A percentile compares a stretch with the other conserved stretches of the same genome.
phyloP scores from a whole-genome alignment of 768 basidiomycete genomes.

The Macrolepiota fuliginosa region DNA sequence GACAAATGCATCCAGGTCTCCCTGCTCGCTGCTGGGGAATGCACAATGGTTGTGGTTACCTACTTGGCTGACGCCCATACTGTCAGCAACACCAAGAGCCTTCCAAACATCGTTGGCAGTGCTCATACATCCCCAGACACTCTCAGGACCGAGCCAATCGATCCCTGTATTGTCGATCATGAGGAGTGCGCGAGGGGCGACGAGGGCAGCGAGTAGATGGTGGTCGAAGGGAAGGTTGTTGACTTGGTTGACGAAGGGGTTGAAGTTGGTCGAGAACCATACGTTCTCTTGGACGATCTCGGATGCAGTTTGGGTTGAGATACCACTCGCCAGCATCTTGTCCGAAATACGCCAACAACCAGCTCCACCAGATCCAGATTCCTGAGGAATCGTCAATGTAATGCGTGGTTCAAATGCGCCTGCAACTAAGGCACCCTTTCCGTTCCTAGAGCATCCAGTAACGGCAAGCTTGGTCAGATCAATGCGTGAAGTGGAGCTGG shows the following conservation, averaged over 20 bases:
- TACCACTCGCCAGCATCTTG: conserved; percentile 40
- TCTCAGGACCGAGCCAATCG: conserved; percentile 54
- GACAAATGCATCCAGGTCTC: conserved; percentile 50
- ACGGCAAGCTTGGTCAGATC: conserved; percentile 49
- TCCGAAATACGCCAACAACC: conserved; percentile 62
- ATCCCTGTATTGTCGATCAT: conserved; percentile 55
- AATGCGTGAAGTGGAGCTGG: conserved; percentile 36
- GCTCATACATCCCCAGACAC: conserved; percentile 48
- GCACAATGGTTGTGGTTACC: conserved; percentile 55
- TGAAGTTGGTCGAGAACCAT: conserved; percentile 55
- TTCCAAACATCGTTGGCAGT: conserved; percentile 49
- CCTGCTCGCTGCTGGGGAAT: conserved; percentile 46
- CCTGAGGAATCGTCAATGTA: conserved; percentile 59
- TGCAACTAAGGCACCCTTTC: conserved; percentile 58
- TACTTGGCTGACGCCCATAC: conserved; percentile 52
- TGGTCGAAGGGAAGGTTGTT: conserved; percentile 55
- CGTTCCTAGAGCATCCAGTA: conserved; percentile 59
- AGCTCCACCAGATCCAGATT: conserved; percentile 59
- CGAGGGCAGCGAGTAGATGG: conserved; percentile 51
- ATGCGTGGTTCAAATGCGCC: conserved; percentile 60
- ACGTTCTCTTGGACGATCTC: conserved; percentile 63
- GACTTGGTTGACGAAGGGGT: conserved; percentile 43
- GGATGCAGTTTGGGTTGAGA: conserved; percentile 48
- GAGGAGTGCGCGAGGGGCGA: conserved; percentile 53
- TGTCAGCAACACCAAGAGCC: conserved; percentile 43